Base-by-base conservation (phyloP, 768 basidiomycete genomes). In the Hericium coralloides region DNA sequence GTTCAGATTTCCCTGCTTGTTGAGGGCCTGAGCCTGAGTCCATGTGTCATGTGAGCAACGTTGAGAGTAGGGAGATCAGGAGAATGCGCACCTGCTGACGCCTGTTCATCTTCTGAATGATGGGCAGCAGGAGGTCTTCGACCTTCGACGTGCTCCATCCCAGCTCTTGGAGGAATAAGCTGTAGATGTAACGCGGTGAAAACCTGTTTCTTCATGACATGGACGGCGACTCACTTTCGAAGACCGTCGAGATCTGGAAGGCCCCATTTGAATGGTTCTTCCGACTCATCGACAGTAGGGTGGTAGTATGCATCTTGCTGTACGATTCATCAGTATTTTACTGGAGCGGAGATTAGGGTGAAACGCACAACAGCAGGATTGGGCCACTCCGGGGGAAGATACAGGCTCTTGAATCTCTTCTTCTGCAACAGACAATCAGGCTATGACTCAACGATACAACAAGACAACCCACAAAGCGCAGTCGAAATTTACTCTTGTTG, bases 181-280 rank as follows among this genome's bases (percentile, higher is more conserved):
- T 90, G 63, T 1, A 20, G 22, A 47, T 31, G 31, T 6, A 31
- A 31, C 8, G 31, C 8, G 2, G 7, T 31, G 10, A 9, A 31
- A 8, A 7, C 7, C 4, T 31, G 31, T 31, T 31, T 4, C 31
- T 8, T 31, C 4, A 9, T 9, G 7, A 5, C 6, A 31, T 31
- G 10, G 6, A 31, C 14, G n/a, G 20, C 15, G 8, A 72, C 83
- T 55, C 68, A 95, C 92, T 78, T 71, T 60, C 94, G 83, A 55
- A 99, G 79, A 2, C 87, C 94, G 66, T 97, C 92, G 2, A 99
- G 81, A 67, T 98, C 97, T n/a, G 95, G 92, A 60, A 94, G 74
- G 4, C 92, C 94, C 95, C 95, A 99, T 64, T 92, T 91, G 69
- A 99, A 98, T 0, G 89, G 85, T 60, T 98, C 95, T 55, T 93